These are phyloP conservation scores for Pterocarpus santalinus DNA, from an alignment of 306 rosid species.

Conservation along the genomic window DNA sequence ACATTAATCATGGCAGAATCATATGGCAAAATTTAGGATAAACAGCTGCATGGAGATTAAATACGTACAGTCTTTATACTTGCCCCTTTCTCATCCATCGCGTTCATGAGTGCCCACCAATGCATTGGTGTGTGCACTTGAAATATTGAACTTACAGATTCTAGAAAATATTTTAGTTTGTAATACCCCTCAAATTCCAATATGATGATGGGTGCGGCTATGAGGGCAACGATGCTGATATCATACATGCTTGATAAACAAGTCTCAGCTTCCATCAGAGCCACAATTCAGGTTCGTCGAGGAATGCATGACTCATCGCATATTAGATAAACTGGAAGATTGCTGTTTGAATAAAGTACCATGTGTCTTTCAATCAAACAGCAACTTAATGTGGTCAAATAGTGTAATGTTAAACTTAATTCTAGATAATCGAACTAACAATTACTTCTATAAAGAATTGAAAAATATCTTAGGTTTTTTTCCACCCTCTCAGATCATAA, in stretches of 20 bases:
- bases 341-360: background rate
- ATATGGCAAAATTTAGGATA: constrained; percentile 60
- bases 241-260: background rate
- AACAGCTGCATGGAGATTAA: constrained; percentile 12
- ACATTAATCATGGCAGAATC: constrained; percentile 85
- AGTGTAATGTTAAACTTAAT: too few species aligned
- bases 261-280: background rate
- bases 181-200: background rate
- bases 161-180: constrained; percentile 4
- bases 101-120: too few species aligned
- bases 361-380: background rate
- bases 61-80: background rate
- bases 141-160: constrained; percentile 16
- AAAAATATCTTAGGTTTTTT: too few species aligned
- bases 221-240: too few species aligned
- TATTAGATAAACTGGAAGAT: background rate
- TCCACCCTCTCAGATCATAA: too few species aligned
- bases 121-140: background rate
- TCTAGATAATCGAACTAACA: too few species aligned
- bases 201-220: background rate
- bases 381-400: background rate
- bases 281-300: background rate
- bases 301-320: background rate
- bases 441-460: too few species aligned
- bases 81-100: background rate